Conservation (phyloP, 164 flowering plant species). For the Annona cherimola region DNA sequence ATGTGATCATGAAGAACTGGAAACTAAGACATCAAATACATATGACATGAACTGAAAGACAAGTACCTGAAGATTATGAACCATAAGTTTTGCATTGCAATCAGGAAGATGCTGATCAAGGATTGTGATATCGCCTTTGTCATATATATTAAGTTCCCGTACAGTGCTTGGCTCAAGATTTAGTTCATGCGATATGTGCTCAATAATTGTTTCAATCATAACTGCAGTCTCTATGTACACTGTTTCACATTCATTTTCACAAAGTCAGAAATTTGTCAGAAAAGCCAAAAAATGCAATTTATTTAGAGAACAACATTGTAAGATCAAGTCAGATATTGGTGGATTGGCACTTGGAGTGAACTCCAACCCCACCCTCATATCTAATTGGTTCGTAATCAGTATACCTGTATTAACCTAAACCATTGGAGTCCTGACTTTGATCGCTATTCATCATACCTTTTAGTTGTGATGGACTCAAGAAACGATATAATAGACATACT, state of each 20-base stretch:
- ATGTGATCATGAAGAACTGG: background rate
- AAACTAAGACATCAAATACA: background rate
- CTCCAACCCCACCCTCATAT: too few species aligned
- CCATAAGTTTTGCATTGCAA: constrained; percentile 6
- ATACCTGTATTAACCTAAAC: too few species aligned
- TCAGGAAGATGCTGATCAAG: constrained; percentile 6
- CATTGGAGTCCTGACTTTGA: too few species aligned
- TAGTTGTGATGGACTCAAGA: background rate
- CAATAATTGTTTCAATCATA: constrained; percentile 10
- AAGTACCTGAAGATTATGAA: constrained; percentile 11
- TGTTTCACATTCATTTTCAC: constrained; percentile 9
- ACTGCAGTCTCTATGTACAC: constrained; percentile 9
- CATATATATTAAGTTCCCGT: constrained; percentile 9
- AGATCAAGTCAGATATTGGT: background rate
- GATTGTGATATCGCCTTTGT: constrained; percentile 6
- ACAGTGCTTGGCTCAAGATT: background rate
- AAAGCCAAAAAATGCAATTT: background rate
- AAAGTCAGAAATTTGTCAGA: constrained; percentile 3
- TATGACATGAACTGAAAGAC: background rate
- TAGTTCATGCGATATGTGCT: constrained; percentile 6
- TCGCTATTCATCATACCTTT: too few species aligned
- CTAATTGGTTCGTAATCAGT: too few species aligned
- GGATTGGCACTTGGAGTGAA: background rate
- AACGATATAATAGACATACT: background rate
- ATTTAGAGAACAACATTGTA: background rate